phyloP scores from a whole-genome alignment of 208 protist genomes.

The Trypanosoma lewisi region DNA sequence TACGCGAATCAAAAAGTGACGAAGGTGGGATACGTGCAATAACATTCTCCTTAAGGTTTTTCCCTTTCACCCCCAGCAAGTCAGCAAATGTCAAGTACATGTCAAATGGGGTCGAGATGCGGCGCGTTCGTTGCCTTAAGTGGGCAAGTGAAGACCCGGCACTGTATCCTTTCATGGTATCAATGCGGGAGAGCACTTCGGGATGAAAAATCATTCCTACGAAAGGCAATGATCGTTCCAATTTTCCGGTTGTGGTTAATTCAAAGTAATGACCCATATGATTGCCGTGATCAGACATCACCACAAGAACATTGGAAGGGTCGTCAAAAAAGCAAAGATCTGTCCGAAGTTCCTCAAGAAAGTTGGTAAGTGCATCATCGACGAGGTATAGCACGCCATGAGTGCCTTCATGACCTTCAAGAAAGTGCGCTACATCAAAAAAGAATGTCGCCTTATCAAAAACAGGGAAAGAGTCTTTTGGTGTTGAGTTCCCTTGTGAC shows the following conservation, averaged over 20 bases:
- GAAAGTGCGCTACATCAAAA: constrained; percentile 54
- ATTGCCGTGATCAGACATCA: constrained; percentile 61
- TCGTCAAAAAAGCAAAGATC: constrained; percentile 62
- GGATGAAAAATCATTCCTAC: constrained; percentile 38
- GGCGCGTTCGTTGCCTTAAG: constrained; percentile 33
- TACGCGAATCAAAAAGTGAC: constrained; percentile 42
- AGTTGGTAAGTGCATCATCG: constrained; percentile 44
- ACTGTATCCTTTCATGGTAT: constrained; percentile 29
- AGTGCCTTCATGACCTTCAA: constrained; percentile 66
- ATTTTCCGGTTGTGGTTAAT: constrained; percentile 42
- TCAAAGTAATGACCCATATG: constrained; percentile 73
- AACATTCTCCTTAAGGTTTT: constrained; percentile 3
- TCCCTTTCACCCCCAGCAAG: constrained; percentile 38
- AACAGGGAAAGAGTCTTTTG: neutral
- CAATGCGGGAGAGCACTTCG: constrained; percentile 39
- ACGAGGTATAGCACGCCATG: constrained; percentile 46
- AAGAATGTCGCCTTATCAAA: constrained; percentile 29
- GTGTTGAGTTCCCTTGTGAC: neutral
- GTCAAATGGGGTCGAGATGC: constrained; percentile 44
- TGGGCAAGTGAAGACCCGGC: constrained; percentile 22
- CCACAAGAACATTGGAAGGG: constrained; percentile 53
- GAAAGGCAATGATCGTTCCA: constrained; percentile 53
- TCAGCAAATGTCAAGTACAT: constrained; percentile 55
- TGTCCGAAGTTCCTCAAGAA: constrained; percentile 40
- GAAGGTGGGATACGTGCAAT: constrained; percentile 5